Percentiles rank a stretch among this genome's conserved stretches.
Conservation (phyloP, 352 stramenopile genomes). For the Globisporangium cederbergense region DNA sequence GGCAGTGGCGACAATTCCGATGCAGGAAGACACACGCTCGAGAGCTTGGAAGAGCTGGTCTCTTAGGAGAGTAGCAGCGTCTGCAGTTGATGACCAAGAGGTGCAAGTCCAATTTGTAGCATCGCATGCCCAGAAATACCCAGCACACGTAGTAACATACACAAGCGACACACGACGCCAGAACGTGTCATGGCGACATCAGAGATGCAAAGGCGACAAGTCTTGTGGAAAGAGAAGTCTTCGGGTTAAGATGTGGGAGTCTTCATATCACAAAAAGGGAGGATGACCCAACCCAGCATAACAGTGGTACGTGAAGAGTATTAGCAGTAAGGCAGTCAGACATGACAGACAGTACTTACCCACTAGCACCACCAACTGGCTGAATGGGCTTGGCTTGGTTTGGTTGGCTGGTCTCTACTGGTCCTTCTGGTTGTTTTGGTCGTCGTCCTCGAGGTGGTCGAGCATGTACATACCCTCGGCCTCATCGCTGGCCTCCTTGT, state of each 20-base stretch:
- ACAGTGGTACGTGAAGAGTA: neutral
- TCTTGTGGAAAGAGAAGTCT: neutral
- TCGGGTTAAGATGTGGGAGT: neutral
- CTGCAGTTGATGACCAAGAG: neutral
- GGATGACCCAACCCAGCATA: neutral
- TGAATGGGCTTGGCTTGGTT: neutral
- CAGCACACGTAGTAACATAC: neutral
- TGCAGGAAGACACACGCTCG: neutral
- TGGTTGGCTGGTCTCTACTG: constrained; percentile 1
- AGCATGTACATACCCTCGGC: constrained; percentile 45
- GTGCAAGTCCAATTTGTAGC: neutral
- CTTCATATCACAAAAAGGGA: neutral
- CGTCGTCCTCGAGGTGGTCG: constrained; percentile 44
- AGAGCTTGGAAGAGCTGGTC: neutral
- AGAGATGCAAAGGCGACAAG: neutral
- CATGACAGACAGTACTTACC: too few species aligned
- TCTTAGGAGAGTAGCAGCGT: neutral
- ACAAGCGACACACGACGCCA: neutral
- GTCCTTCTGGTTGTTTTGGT: constrained; percentile 19
- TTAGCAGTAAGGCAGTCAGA: neutral
- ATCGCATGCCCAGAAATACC: neutral
- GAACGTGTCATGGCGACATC: neutral
- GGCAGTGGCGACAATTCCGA: neutral
- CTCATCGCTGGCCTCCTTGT: constrained; percentile 21
- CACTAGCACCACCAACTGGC: neutral